A percentile compares a stretch with the other conserved stretches of the same genome.
Evolutionary conservation across 164 flowering plant species (phyloP).

Genomic region (Santalum album): DNA sequence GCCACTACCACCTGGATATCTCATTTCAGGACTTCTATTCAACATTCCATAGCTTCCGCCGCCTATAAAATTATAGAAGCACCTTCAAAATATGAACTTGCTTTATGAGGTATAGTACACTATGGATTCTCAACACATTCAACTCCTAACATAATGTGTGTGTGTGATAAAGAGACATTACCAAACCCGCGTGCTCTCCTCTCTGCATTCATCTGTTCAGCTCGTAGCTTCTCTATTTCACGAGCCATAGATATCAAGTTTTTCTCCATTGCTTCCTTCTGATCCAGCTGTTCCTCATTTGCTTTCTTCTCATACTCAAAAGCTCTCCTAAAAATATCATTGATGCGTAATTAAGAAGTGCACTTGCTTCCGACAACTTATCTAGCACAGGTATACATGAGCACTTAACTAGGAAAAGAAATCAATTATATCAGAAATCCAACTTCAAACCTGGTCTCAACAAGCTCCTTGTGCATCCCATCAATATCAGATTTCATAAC

Average conservation of each 20-base stretch:
- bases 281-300: constrained; percentile 44
- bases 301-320: constrained; percentile 65
- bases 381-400: constrained; percentile 4
- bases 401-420: not conserved
- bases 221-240: constrained; percentile 57
- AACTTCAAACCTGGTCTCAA: constrained; percentile 47
- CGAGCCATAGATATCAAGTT: constrained; percentile 64
- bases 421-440: not conserved
- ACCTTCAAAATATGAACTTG: constrained; percentile 4
- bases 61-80: constrained; percentile 17
- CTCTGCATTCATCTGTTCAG: constrained; percentile 33
- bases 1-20: constrained; percentile 28
- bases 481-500: constrained; percentile 44
- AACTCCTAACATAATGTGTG: not conserved
- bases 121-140: no score
- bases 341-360: no score
- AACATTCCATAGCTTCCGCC: constrained; percentile 29
- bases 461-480: constrained; percentile 42
- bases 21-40: constrained; percentile 44
- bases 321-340: no score
- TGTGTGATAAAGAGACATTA: constrained; percentile 12
- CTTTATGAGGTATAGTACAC: not conserved
- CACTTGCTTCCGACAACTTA: no score
- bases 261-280: constrained; percentile 57
- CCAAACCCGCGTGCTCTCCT: constrained; percentile 33